Percentiles rank a stretch among this genome's conserved stretches.
Evolutionary conservation across 768 basidiomycete genomes (phyloP).

Genomic region (Kwoniella mangroviensis): DNA sequence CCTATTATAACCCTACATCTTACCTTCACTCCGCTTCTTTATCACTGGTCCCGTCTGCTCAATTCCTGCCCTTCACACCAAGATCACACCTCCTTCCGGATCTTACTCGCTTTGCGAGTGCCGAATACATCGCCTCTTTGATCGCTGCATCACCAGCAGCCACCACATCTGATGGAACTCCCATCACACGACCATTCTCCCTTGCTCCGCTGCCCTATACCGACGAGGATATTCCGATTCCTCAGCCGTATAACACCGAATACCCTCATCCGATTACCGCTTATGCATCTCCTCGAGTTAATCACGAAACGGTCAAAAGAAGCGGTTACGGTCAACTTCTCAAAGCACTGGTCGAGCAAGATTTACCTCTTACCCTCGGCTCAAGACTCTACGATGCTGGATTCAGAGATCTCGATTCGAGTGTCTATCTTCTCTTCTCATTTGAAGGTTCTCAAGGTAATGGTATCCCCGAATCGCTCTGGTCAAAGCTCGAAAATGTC

Average conservation of each 20-base stretch:
- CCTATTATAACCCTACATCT: no score
- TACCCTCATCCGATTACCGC: constrained; percentile 51
- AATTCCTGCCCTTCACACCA: background rate
- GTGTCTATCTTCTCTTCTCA: constrained; percentile 28
- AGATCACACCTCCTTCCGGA: constrained; percentile 12
- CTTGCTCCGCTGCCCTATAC: constrained; percentile 35
- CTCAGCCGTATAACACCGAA: constrained; percentile 45
- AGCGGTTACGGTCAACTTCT: constrained; percentile 37
- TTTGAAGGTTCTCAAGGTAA: constrained; percentile 35
- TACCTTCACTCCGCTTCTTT: no score
- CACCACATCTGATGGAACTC: constrained; percentile 1
- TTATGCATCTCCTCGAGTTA: constrained; percentile 50
- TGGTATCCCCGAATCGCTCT: constrained; percentile 47
- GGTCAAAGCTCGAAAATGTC: constrained; percentile 37
- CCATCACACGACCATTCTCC: constrained; percentile 37
- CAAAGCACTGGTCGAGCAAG: constrained; percentile 17
- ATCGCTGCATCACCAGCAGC: constrained; percentile 9
- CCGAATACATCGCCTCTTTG: constrained; percentile 6
- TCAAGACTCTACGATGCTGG: constrained; percentile 35
- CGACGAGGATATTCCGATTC: constrained; percentile 39
- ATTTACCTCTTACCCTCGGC: constrained; percentile 36
- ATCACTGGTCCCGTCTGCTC: no score
- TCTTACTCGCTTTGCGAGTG: constrained; percentile 12
- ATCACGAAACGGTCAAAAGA: constrained; percentile 27
- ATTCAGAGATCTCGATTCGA: constrained; percentile 27